phyloP scores from a whole-genome alignment of 371 early-diverging fungal species.

The Lichtheimia corymbifera region DNA sequence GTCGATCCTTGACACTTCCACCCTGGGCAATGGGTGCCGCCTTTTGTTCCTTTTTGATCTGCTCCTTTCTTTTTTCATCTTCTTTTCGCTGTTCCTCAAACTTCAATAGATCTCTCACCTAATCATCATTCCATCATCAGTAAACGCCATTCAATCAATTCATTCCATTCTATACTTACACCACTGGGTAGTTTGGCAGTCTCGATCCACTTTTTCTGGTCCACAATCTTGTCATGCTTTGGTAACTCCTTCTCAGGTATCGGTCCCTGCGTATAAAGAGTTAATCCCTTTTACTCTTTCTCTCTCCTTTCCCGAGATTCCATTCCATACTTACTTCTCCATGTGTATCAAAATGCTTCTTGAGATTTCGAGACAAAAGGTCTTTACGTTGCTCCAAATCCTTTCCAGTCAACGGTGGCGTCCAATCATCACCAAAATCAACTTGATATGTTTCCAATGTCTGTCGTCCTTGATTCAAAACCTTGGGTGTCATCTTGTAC shows the following conservation, averaged over 20 bases:
- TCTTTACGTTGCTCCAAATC: slow-evolving; percentile 28
- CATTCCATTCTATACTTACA: slow-evolving; percentile 15
- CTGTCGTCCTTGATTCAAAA: slow-evolving; percentile 25
- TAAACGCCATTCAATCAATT: neutral
- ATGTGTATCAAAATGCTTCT: slow-evolving; percentile 26
- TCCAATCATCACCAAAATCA: slow-evolving; percentile 30
- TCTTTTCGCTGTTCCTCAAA: slow-evolving; percentile 30
- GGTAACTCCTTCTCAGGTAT: slow-evolving; percentile 45
- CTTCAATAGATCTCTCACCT: slow-evolving; percentile 28
- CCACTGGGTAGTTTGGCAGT: slow-evolving; percentile 35
- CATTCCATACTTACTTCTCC: slow-evolving; percentile 25
- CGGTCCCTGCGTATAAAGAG: slow-evolving; percentile 20
- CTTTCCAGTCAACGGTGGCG: slow-evolving; percentile 32
- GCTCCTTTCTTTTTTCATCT: slow-evolving; percentile 14
- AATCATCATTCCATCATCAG: neutral
- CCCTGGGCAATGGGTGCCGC: slow-evolving; percentile 22
- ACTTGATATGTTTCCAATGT: slow-evolving; percentile 31
- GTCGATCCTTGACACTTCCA: slow-evolving; percentile 38
- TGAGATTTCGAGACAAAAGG: slow-evolving; percentile 14
- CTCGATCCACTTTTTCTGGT: slow-evolving; percentile 34
- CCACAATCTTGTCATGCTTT: slow-evolving; percentile 24
- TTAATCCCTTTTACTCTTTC: neutral
- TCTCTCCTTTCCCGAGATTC: neutral
- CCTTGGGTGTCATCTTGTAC: slow-evolving; percentile 29
- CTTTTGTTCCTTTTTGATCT: slow-evolving; percentile 8